Evolutionary conservation across 345 rosid genomes (phyloP), one percentile per base, ranked within the genome.

Genomic region (Melastoma malabathricum): DNA sequence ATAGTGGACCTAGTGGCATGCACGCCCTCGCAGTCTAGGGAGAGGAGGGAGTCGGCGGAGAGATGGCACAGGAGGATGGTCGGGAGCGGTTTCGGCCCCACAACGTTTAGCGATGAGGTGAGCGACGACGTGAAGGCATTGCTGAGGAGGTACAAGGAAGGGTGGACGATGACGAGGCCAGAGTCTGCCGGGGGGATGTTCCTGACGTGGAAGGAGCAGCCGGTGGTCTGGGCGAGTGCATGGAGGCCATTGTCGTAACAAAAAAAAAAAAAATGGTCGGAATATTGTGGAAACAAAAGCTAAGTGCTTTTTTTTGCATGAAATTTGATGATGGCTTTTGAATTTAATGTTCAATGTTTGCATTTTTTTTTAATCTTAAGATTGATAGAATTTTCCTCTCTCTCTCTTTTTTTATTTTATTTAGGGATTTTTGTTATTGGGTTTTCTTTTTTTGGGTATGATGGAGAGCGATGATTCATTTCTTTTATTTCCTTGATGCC

Each of bases 171-270:
- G 96, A 67, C 75, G 59, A 6, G 2, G 38, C 89, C 63, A 64
- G 63, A 82, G 29, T 50, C 72, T 38, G 89, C 75, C 44, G 77
- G 75, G 62, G 98, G 98, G 64, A 84, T 86, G 64, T 92, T 84
- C 84, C 73, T 92, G 59, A 70, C 85, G 43, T 92, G 95, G 93
- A 84, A 86, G 74, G 95, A 92, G 18, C 92, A 84, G 69, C 88
- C 82, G 69, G 94, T 92, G 58, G 89, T 86, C 43, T 92, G 98
- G 98, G 84, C 89, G 22, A 80, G 96, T 71, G 86, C 98, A 54
- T 92, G 98, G 96, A 65, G 84, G 66, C 87, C 96, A 13, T 38
- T 46, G 44, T 18, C 54, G 44, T 47, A n/a, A 48, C 54, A 53
- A 56, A 12, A 5, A 18, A 48, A 27, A 15, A 16, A 7, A 6